Conservation (phyloP, 2,329 filamentous ascomycete genomes). For the Grosmannia penicillata region DNA sequence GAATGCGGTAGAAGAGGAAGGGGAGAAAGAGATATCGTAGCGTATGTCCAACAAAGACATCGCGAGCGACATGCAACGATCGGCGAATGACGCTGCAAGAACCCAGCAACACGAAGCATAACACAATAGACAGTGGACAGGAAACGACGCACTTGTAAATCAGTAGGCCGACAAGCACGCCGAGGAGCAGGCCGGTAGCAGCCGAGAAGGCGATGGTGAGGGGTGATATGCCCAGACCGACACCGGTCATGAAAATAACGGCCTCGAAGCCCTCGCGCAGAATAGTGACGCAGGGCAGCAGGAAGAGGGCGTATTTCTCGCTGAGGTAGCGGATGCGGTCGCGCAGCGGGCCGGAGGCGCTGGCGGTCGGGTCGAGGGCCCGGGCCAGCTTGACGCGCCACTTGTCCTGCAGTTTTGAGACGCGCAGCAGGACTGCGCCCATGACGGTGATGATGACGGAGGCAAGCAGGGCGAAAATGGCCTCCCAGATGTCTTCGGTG, state of each 20-base stretch:
- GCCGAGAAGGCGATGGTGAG: constrained; percentile 57
- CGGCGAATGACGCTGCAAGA: no score
- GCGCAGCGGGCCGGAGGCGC: constrained; percentile 21
- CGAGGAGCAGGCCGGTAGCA: constrained; percentile 48
- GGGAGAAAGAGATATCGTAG: no score
- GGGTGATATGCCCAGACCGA: constrained; percentile 53
- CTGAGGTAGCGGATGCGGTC: constrained; percentile 38
- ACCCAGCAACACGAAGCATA: no score
- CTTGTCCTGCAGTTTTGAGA: constrained; percentile 63
- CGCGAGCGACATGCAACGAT: no score
- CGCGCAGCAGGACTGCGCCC: constrained; percentile 57
- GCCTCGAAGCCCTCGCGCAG: constrained; percentile 64
- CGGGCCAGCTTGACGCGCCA: constrained; percentile 61
- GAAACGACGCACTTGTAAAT: constrained; percentile 61
- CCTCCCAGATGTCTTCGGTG: constrained; percentile 60
- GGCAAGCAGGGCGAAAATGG: constrained; percentile 52
- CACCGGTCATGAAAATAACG: constrained; percentile 66
- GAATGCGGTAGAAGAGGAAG: background rate
- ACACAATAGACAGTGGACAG: no score
- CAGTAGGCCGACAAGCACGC: constrained; percentile 46
- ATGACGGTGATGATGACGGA: constrained; percentile 58
- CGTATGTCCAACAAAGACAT: no score
- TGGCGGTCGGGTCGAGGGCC: constrained; percentile 32
- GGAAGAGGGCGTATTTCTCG: constrained; percentile 63
- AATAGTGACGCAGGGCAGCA: constrained; percentile 65